Percentiles rank a stretch among this genome's conserved stretches.
These are phyloP conservation scores for Mycena filopes DNA, from an alignment of 768 basidiomycete genomes.

Conservation along the genomic window DNA sequence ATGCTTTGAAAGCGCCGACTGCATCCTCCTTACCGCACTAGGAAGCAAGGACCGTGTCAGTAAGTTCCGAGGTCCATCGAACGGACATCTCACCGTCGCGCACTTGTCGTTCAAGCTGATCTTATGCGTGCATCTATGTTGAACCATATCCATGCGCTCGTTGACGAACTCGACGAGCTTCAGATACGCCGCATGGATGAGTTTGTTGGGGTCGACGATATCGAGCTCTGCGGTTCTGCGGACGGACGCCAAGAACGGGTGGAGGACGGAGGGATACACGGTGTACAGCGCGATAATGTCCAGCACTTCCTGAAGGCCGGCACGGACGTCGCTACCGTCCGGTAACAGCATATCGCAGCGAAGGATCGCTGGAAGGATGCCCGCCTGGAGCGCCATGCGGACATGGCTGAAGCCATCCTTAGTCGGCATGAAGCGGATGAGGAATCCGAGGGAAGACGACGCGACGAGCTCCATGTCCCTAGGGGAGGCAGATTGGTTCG, in stretches of 20 bases:
- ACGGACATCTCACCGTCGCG: not conserved
- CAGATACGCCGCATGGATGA: not conserved
- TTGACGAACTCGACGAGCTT: not conserved
- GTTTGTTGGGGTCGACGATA: not conserved
- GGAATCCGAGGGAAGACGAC: not conserved
- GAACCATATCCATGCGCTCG: not conserved
- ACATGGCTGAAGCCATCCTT: constrained; percentile 2
- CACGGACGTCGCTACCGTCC: not conserved
- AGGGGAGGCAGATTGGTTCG: not conserved
- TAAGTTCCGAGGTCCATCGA: too few species aligned
- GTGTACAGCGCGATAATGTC: constrained; percentile 5
- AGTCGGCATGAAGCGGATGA: not conserved
- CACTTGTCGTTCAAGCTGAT: not conserved
- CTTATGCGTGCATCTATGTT: not conserved
- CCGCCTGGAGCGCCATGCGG: not conserved
- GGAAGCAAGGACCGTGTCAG: not conserved
- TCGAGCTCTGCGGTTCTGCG: not conserved
- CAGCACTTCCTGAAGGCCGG: not conserved
- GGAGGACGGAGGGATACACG: constrained; percentile 13
- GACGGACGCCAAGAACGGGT: constrained; percentile 1
- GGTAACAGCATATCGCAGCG: not conserved
- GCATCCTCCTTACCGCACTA: constrained; percentile 1
- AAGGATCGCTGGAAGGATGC: not conserved
- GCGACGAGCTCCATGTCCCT: not conserved
- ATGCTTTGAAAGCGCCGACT: not conserved